phyloP scores from a whole-genome alignment of 805 yeast genomes.

The Starmerella asiatica region DNA sequence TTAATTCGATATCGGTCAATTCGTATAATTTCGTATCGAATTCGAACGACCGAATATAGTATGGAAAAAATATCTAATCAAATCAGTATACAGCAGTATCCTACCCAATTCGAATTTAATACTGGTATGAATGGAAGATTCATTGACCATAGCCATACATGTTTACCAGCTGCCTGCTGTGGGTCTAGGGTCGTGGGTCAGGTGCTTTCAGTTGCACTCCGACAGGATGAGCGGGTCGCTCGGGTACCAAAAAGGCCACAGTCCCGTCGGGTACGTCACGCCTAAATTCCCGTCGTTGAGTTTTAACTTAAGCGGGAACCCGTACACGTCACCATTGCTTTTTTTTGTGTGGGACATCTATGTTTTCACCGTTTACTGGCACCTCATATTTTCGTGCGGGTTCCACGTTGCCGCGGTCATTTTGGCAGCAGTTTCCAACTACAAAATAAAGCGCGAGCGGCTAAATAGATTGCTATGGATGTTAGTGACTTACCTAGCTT shows the following conservation, averaged over 20 bases:
- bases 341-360: conserved; percentile 65
- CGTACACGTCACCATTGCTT: conserved; percentile 41
- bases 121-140: no score
- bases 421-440: conserved; percentile 42
- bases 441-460: conserved; percentile 28
- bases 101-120: no score
- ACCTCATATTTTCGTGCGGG: conserved; percentile 49
- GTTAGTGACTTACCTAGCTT: conserved; percentile 30
- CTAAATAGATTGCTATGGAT: conserved; percentile 27
- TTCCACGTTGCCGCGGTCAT: conserved; percentile 54
- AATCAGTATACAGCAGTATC: no score
- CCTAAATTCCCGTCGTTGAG: conserved; percentile 70
- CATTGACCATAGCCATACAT: no score
- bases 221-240: conserved; percentile 22
- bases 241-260: conserved; percentile 20
- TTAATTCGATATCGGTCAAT: no score
- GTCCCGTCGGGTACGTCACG: conserved; percentile 68
- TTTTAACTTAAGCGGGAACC: conserved; percentile 15
- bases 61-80: no score
- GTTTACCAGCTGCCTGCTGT: no score
- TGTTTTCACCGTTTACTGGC: conserved; percentile 74
- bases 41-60: no score
- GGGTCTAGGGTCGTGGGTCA: no score
- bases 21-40: not conserved
- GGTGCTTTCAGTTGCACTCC: no score